phyloP scores from a whole-genome alignment of 2,329 filamentous ascomycete species.

The Lachnellula arida region DNA sequence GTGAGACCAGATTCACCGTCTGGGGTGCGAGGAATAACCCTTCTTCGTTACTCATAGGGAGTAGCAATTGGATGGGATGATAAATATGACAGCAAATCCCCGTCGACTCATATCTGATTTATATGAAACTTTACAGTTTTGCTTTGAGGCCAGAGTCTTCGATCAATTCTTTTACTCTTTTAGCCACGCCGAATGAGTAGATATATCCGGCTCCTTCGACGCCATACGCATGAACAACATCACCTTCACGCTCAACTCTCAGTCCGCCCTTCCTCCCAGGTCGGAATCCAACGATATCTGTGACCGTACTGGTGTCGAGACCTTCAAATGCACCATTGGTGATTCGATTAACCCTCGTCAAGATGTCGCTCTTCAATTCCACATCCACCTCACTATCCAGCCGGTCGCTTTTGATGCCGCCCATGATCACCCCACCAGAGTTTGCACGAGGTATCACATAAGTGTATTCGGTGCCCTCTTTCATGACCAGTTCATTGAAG shows the following conservation, averaged over 20 bases:
- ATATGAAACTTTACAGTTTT: constrained; percentile 9
- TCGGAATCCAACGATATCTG: constrained; percentile 25
- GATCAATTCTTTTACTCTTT: constrained; percentile 16
- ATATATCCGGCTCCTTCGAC: constrained; percentile 26
- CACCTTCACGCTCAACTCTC: constrained; percentile 23
- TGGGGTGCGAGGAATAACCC: background rate
- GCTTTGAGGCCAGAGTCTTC: background rate
- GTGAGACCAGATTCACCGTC: background rate
- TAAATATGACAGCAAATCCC: background rate
- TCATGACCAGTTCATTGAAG: constrained; percentile 19
- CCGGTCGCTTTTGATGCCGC: constrained; percentile 24
- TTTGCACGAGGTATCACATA: constrained; percentile 23
- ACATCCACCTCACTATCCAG: constrained; percentile 22
- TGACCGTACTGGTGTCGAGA: constrained; percentile 13
- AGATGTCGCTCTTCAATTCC: constrained; percentile 20
- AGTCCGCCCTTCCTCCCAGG: constrained; percentile 24
- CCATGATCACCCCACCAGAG: constrained; percentile 25
- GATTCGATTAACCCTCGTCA: constrained; percentile 23
- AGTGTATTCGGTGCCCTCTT: constrained; percentile 24
- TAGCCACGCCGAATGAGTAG: constrained; percentile 27
- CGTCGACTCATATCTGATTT: background rate
- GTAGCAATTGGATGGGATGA: background rate
- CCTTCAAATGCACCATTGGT: constrained; percentile 21
- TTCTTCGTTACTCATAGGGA: background rate
- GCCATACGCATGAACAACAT: constrained; percentile 26